phyloP scores from a whole-genome alignment of 306 rosid genomes.

The Castanea mollissima region DNA sequence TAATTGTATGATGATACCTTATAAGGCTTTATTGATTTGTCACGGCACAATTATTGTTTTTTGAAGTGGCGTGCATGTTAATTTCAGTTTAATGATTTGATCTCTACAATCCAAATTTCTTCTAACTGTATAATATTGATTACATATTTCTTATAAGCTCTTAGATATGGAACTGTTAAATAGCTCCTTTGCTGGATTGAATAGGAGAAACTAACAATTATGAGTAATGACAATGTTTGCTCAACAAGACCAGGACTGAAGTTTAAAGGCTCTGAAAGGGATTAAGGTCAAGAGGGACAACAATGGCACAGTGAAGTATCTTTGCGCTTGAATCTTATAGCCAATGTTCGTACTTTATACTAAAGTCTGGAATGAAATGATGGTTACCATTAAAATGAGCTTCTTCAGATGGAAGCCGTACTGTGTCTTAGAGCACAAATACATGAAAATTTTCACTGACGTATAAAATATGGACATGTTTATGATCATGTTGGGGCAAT shows the following conservation, averaged over 20 bases:
- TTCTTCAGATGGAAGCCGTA: background rate
- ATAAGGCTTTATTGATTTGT: constrained; percentile 1
- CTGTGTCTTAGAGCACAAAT: background rate
- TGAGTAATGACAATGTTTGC: background rate
- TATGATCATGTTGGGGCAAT: background rate
- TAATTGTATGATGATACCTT: background rate
- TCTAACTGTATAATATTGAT: background rate
- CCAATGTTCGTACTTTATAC: background rate
- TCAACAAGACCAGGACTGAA: background rate
- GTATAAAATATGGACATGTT: background rate
- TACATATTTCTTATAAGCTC: background rate
- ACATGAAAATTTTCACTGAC: background rate
- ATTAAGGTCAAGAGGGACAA: background rate
- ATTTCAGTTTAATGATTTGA: background rate
- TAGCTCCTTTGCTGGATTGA: background rate
- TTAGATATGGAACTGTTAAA: background rate
- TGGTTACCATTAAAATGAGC: background rate
- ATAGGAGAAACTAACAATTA: background rate
- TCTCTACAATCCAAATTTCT: constrained; percentile 7
- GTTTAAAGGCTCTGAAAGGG: background rate
- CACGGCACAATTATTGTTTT: constrained; percentile 9
- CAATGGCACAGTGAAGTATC: too few relatives aligned
- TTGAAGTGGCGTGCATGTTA: constrained; percentile 8
- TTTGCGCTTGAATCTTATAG: background rate
- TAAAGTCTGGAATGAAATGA: background rate